Evolutionary conservation across 148 eudicot species (phyloP).

Genomic region (Camellia sinensis): DNA sequence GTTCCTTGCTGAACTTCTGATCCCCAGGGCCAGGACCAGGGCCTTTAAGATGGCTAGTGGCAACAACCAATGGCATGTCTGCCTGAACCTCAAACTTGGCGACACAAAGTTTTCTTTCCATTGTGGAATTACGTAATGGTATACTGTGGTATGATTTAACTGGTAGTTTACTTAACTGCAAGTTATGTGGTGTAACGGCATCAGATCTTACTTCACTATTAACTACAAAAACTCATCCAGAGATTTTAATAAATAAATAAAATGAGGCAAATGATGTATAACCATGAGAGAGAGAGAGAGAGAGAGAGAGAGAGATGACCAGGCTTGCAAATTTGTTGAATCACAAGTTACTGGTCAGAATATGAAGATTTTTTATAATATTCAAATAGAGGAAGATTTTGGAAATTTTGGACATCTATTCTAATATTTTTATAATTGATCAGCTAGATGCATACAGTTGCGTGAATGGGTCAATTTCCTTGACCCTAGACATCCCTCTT

Average conservation of each 20-base stretch:
- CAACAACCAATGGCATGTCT: slow-evolving; percentile 46
- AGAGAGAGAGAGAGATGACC: neutral
- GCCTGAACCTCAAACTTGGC: slow-evolving; percentile 44
- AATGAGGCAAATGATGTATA: neutral
- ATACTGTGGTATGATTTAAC: slow-evolving; percentile 57
- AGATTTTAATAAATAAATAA: neutral
- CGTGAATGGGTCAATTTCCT: neutral
- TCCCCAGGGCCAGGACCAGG: slow-evolving; percentile 86
- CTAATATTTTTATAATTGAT: too few relatives aligned
- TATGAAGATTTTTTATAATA: neutral
- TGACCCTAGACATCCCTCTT: neutral
- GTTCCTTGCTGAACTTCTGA: slow-evolving; percentile 86
- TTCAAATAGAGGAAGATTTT: neutral
- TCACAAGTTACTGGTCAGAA: neutral
- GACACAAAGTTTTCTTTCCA: slow-evolving; percentile 71
- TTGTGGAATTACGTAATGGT: slow-evolving; percentile 55
- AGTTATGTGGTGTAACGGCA: slow-evolving; percentile 3
- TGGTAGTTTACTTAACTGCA: slow-evolving; percentile 70
- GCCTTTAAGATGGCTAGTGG: slow-evolving; percentile 87
- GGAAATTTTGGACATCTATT: too few relatives aligned
- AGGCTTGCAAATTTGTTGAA: neutral
- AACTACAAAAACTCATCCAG: neutral
- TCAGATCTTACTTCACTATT: neutral
- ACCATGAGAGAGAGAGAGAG: too few relatives aligned
- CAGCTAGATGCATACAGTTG: too few relatives aligned